Evolutionary conservation across 192 early-diverging fungal genomes (phyloP).

Genomic region (Mortierella hygrophila): DNA sequence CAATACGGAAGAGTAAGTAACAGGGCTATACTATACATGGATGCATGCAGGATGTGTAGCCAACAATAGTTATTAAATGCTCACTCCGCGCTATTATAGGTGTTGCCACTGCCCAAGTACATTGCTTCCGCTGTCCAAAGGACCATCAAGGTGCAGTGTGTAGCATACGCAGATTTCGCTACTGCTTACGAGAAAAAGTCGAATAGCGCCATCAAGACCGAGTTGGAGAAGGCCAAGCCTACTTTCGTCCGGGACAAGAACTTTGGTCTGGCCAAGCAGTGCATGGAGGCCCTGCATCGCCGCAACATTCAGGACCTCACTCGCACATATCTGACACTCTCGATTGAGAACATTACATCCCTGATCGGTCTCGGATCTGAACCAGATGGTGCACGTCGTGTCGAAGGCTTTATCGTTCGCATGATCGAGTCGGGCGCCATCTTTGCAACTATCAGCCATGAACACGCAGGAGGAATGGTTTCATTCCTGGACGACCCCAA

Average conservation of each 20-base stretch:
- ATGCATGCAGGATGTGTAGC: background rate
- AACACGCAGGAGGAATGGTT: constrained; percentile 71
- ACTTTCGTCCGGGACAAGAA: constrained; percentile 68
- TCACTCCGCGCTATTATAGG: constrained; percentile 10
- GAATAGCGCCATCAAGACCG: constrained; percentile 55
- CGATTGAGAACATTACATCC: constrained; percentile 76
- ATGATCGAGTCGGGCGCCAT: constrained; percentile 71
- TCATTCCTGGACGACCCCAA: constrained; percentile 76
- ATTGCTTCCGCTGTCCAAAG: constrained; percentile 63
- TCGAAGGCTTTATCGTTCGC: constrained; percentile 66
- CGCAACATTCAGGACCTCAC: constrained; percentile 80
- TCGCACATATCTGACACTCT: constrained; percentile 83
- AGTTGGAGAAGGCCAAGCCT: constrained; percentile 54
- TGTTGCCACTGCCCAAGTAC: constrained; percentile 64
- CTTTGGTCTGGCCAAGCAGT: constrained; percentile 71
- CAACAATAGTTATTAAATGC: background rate
- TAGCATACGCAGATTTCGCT: constrained; percentile 71
- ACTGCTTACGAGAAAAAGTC: constrained; percentile 67
- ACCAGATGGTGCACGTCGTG: constrained; percentile 50
- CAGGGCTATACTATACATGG: background rate
- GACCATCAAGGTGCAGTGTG: constrained; percentile 50
- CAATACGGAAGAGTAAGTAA: constrained; percentile 62
- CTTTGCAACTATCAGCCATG: constrained; percentile 63
- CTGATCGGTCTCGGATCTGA: constrained; percentile 61
- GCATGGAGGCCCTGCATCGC: constrained; percentile 58